Percentiles rank a stretch among this genome's conserved stretches.
Evolutionary conservation across 768 basidiomycete genomes (phyloP).

Genomic region (Phaeotremella skinneri): DNA sequence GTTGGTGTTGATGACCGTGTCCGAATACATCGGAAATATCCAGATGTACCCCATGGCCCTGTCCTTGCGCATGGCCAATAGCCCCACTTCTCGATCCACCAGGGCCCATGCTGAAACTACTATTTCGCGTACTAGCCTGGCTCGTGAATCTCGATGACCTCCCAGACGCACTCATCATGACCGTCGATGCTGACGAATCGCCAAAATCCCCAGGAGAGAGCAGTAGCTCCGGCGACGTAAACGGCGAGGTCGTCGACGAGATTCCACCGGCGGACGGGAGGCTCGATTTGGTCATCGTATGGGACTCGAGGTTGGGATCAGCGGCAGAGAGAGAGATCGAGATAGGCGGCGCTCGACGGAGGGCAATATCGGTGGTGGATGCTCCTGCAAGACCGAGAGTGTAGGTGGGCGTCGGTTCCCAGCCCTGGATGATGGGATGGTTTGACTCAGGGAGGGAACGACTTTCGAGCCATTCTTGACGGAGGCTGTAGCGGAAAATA

Average conservation of each 20-base stretch:
- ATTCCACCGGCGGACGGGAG: neutral
- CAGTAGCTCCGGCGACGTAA: neutral
- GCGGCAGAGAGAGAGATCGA: conserved; percentile 12
- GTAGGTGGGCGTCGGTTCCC: conserved; percentile 15
- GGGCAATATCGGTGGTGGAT: too few relatives aligned
- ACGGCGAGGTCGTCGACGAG: neutral
- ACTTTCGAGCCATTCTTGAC: conserved; percentile 28
- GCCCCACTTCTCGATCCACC: neutral
- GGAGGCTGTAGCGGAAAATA: too few relatives aligned
- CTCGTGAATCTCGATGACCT: neutral
- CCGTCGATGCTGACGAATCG: neutral
- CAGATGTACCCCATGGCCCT: neutral
- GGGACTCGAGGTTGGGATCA: conserved; percentile 7
- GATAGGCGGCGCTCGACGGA: neutral
- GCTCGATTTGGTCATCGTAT: neutral
- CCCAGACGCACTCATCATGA: neutral
- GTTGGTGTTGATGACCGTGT: neutral
- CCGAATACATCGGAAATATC: neutral
- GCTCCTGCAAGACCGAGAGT: too few relatives aligned
- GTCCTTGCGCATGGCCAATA: neutral
- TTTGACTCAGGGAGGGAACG: neutral
- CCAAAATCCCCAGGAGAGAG: neutral
- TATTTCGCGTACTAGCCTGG: neutral
- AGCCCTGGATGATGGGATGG: conserved; percentile 9
- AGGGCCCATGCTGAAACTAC: neutral